Percentiles rank a stretch among this genome's conserved stretches.
Evolutionary conservation across 176 grass and related monocot genomes (phyloP).

Genomic region (Oryza rufipogon): DNA sequence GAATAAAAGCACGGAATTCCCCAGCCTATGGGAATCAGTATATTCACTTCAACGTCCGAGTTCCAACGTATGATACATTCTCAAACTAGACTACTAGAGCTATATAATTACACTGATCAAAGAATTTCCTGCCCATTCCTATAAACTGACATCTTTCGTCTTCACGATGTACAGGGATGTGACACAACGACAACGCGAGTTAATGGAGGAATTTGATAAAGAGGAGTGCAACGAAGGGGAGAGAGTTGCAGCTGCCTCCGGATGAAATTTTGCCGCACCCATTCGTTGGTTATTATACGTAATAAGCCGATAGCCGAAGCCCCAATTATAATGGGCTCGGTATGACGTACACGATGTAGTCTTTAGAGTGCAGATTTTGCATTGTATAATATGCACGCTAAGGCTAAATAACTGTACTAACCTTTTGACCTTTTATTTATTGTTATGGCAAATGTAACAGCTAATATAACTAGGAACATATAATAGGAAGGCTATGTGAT

Average conservation of each 20-base stretch:
- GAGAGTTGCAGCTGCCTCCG: conserved; percentile 52
- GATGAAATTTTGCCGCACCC: conserved; percentile 40
- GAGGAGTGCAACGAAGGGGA: conserved; percentile 49
- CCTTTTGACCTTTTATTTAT: conserved; percentile 4
- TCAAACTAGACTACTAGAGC: not conserved
- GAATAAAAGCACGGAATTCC: conserved; percentile 78
- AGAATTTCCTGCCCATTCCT: not conserved
- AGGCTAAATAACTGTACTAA: conserved; percentile 4
- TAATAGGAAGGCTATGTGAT: too few relatives aligned
- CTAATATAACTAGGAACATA: not conserved
- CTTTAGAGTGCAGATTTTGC: conserved; percentile 17
- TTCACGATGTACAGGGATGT: conserved; percentile 54
- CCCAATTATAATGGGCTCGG: not conserved
- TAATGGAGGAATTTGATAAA: conserved; percentile 84
- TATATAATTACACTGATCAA: not conserved
- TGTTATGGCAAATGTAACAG: not conserved
- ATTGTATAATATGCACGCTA: conserved; percentile 19
- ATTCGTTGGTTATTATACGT: conserved; percentile 24
- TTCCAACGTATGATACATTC: conserved; percentile 60
- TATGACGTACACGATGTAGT: conserved; percentile 18
- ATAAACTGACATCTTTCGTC: not conserved
- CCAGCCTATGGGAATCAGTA: conserved; percentile 74
- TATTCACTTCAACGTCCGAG: conserved; percentile 78
- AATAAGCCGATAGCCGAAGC: conserved; percentile 26
- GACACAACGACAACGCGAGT: conserved; percentile 60